phyloP scores from a whole-genome alignment of 306 rosid species.

The Sophora flavescens region DNA sequence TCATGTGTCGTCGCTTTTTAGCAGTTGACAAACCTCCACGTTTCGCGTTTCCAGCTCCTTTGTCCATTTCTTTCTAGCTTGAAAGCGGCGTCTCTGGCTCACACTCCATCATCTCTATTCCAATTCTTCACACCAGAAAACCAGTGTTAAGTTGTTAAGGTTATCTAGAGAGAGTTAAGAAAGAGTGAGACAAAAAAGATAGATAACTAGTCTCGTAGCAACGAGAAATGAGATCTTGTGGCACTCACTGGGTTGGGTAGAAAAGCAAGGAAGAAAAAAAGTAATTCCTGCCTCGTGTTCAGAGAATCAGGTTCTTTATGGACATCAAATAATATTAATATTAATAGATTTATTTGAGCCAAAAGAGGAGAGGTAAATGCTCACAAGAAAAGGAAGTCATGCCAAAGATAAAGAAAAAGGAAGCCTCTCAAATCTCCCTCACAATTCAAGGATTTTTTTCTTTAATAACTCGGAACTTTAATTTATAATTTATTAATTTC shows the following conservation, averaged over 20 bases:
- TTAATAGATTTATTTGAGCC: conserved; percentile 19
- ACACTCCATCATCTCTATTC: conserved; percentile 9
- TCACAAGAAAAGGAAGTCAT: conserved; percentile 45
- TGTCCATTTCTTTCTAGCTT: conserved; percentile 50
- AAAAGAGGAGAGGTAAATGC: conserved; percentile 3
- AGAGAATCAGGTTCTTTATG: conserved; percentile 76
- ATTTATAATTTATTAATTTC: neutral
- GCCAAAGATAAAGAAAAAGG: conserved; percentile 38
- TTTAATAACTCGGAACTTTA: neutral
- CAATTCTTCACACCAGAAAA: too few relatives aligned
- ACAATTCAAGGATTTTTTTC: neutral
- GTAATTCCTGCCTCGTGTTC: conserved; percentile 48
- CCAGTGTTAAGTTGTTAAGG: conserved; percentile 6
- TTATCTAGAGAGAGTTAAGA: neutral
- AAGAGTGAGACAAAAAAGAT: conserved; percentile 24
- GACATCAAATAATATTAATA: neutral
- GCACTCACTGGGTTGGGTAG: neutral
- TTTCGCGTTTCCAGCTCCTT: conserved; percentile 6
- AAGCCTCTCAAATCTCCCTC: conserved; percentile 46
- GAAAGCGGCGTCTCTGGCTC: neutral
- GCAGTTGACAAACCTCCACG: conserved; percentile 26
- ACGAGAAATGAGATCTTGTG: conserved; percentile 26
- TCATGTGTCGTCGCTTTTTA: conserved; percentile 33
- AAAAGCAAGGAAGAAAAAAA: conserved; percentile 42
- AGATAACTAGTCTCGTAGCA: conserved; percentile 11